These are phyloP conservation scores for Debaryomyces sp. DNA, from an alignment of 1,139 yeast species.

Conservation along the genomic window DNA sequence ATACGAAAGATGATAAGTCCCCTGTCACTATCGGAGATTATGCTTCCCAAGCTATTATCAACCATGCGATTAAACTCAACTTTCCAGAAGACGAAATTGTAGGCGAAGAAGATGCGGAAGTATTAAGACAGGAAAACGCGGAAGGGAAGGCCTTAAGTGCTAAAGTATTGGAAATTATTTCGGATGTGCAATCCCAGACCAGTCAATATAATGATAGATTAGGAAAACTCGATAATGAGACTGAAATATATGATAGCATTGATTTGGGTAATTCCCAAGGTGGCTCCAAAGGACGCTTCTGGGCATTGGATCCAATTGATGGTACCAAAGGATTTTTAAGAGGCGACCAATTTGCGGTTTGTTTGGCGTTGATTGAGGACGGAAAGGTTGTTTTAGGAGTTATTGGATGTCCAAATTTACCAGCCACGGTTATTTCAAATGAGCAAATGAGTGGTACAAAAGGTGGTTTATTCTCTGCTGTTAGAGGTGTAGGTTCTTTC, in stretches of 20 bases:
- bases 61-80: constrained; percentile 73
- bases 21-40: constrained; percentile 98
- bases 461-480: constrained; percentile 80
- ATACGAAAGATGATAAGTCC: constrained; percentile 83
- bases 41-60: constrained; percentile 93
- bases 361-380: constrained; percentile 84
- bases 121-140: constrained; percentile 52
- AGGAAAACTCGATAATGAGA: constrained; percentile 47
- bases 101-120: constrained; percentile 89
- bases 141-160: constrained; percentile 36
- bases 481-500: constrained; percentile 72
- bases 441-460: constrained; percentile 37
- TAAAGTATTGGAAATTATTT: constrained; percentile 53
- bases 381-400: constrained; percentile 88
- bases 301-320: constrained; percentile 98
- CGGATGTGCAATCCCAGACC: constrained; percentile 43
- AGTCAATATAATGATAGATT: constrained; percentile 26
- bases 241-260: constrained; percentile 63
- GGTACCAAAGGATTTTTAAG: constrained; percentile 97
- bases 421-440: constrained; percentile 49
- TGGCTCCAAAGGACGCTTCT: constrained; percentile 76
- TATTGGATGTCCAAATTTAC: constrained; percentile 93
- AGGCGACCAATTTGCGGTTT: constrained; percentile 96
- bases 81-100: constrained; percentile 87
- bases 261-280: constrained; percentile 82